Base-by-base conservation (phyloP, 2,329 filamentous ascomycete species). In the Elsinoe batatas region DNA sequence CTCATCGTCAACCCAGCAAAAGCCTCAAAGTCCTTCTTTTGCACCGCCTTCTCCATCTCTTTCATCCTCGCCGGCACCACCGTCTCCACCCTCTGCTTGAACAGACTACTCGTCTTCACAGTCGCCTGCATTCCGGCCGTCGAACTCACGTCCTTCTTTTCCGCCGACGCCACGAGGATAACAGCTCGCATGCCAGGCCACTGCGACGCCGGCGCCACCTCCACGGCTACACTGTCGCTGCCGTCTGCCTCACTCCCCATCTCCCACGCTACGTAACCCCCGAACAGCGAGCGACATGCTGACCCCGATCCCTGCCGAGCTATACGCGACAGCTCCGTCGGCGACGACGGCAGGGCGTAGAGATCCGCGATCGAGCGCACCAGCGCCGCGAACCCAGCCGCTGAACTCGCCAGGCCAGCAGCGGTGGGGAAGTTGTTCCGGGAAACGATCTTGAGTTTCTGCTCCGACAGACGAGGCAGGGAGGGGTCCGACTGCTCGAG, bases 381-480 rank as follows among this genome's bases (percentile, higher is more conserved):
- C 0, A 84, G 73, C 11, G 82, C 81, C 35, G 81, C 82, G 62
- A 84, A 82, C 20, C 81, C 82, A n/a, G 81, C 81, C n/a, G 81
- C 81, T 18, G 76, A 77, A 62, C 76, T 78, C 38, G 81, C 81
- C 26, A 98, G 83, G 5, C 93, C 93, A 3, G 93, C 93, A 22
- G 93, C 93, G 2, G 93, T 98, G 60, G 93, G 93, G 79, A 98
- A 98, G 79, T 98, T 98, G 80, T 98, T 98, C 76, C 93, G 87
- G 57, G 88, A 93, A 56, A 96, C 90, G 62, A 98, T 85, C 64
- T 85, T 87, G 59, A 98, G 82, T 33, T 87, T 83, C 65, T 87
- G 77, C 53, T 77, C 69, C 10, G 89, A 87, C 57, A 98, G 82
- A 71, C 87, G 88, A 42, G 91, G 89, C n/a, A 95, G 79, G 18